Evolutionary conservation across 768 basidiomycete species (phyloP), one percentile per base, ranked within the genome.

Genomic region (Pleurotus citrinopileatus): DNA sequence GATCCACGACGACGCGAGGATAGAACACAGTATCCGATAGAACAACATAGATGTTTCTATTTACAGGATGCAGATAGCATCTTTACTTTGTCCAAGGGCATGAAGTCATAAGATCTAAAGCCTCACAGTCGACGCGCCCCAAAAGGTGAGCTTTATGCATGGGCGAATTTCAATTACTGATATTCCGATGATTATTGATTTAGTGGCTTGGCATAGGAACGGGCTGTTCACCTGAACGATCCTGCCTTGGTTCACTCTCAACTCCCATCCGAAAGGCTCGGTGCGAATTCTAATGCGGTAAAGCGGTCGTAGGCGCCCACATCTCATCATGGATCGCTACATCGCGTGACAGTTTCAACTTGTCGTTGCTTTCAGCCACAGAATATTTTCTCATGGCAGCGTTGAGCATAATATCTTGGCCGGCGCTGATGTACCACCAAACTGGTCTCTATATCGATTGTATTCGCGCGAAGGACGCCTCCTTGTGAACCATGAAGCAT

Each of bases 311-410:
- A 22, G 34, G 34, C 34, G 34, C 48, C 34, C 13, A n/a, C n/a
- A 19, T 9, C 48, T 50, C 34, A 23, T 37, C n/a, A 26, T 22
- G 38, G 38, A n/a, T 40, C 19, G 38, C 32, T 40, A 40, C 43
- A 25, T 44, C 43, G 7, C 43, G 3, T 44, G 43, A 44, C 26
- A 19, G 22, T 5, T n/a, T 6, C 38, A n/a, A n/a, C n/a, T n/a
- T n/a, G n/a, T 26, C 23, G 43, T 44, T 50, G 28, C 48, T 20
- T 23, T 20, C 48, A 50, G 48, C 48, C 48, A 47, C 48, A 34
- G 10, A 20, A 36, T 50, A 13, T n/a, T 27, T 47, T 25, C 48
- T 44, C 48, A 50, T 50, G 48, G 9, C 48, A 34, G 19, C 48
- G 32, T 50, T 37, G 15, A 28, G 26, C 17, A 19, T 9, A 25